Evolutionary conservation across 2,329 filamentous ascomycete genomes (phyloP).

Genomic region (Diatrype stigma): DNA sequence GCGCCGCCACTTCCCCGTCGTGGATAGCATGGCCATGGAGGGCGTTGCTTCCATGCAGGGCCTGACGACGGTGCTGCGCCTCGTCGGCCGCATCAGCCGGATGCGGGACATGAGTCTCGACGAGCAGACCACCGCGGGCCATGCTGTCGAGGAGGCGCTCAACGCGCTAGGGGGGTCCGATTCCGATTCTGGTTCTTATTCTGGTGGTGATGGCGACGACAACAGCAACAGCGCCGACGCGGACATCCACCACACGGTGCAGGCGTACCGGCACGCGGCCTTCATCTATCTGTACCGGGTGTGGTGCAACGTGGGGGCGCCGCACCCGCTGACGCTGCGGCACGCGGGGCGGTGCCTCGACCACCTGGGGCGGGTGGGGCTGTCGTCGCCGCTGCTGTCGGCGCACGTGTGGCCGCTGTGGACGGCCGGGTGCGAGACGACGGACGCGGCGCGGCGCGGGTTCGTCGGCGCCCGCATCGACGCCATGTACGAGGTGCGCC

Average conservation of each 20-base stretch:
- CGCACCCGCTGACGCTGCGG: slow-evolving; percentile 13
- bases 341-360: slow-evolving; percentile 22
- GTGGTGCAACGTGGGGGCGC: slow-evolving; percentile 21
- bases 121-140: slow-evolving; percentile 8
- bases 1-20: slow-evolving; percentile 10
- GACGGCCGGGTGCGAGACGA: slow-evolving; percentile 29
- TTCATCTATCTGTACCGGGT: slow-evolving; percentile 28
- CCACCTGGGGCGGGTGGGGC: slow-evolving; percentile 20
- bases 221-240: slow-evolving; percentile 6
- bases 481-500: slow-evolving; percentile 25
- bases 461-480: slow-evolving; percentile 20
- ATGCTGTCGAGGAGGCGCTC: slow-evolving; percentile 10
- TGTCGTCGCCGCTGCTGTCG: slow-evolving; percentile 24
- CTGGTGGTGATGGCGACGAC: neutral
- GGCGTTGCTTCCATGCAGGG: slow-evolving; percentile 15
- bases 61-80: slow-evolving; percentile 15
- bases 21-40: slow-evolving; percentile 1
- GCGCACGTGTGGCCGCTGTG: slow-evolving; percentile 28
- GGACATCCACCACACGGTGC: slow-evolving; percentile 21
- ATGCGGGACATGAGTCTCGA: slow-evolving; percentile 14
- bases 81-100: slow-evolving; percentile 22
- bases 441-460: slow-evolving; percentile 16
- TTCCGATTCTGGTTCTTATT: too few species aligned
- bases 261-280: slow-evolving; percentile 27
- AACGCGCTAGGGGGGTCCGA: slow-evolving; percentile 4